Evolutionary conservation across 495 filamentous ascomycete genomes (phyloP), one percentile per base, ranked within the genome.

Genomic region (Xylaria cubensis): DNA sequence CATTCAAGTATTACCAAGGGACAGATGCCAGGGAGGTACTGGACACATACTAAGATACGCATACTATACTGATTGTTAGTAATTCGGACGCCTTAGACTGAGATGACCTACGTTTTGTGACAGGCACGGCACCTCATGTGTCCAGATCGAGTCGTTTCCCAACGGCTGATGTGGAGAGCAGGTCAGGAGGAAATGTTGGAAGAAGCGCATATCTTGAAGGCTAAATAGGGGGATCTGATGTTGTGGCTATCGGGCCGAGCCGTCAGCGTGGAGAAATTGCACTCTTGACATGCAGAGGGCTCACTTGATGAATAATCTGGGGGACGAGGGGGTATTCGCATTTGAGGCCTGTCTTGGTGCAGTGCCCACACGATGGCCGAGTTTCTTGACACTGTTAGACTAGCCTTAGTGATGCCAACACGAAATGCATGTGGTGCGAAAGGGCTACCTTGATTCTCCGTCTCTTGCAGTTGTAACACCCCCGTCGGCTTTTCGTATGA

Each of bases 381-480:
- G 83, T 86, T 75, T 91, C 89, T 75, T 89, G 88, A 77, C 89
- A 91, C 86, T 88, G 32, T 32, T 32, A 41, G 4, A 29, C 44
- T 9, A 41, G 56, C 39, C 32, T 70, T 48, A 70, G 67, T 17
- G 26, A 70, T 6, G 29, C 32, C 29, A 10, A 32, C 15, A 55
- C 39, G 4, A 29, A 53, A 34, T 24, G 34, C 24, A 44, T 17
- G 58, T 15, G 32, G 32, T 7, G n/a, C 21, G n/a, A 9, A 17
- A 4, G 19, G 50, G 29, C 24, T 77, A 85, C 86, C 84, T 91
- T 92, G 74, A 92, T 90, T 71, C 86, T 82, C 12, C 89, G 81
- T 53, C 84, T 80, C 77, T 92, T 92, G 83, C 90, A 92, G 78
- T 89, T 89, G 71, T 85, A 89, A 74, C 90, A 92, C 1, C 89